A percentile compares a stretch with the other conserved stretches of the same genome.
Conservation (phyloP, 345 rosid species). For the Stellera chamaejasme region DNA sequence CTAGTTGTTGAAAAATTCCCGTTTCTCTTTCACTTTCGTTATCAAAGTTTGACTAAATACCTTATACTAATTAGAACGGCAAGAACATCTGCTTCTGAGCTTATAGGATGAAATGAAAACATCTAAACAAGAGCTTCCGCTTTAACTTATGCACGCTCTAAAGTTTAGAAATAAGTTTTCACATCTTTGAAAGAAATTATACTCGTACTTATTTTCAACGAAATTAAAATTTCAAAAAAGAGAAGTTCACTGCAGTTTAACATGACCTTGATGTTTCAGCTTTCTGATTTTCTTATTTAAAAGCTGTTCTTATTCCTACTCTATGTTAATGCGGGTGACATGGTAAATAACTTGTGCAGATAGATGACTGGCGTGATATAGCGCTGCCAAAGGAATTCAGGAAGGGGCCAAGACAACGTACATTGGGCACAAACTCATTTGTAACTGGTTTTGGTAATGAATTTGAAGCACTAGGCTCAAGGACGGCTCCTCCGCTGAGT, state of each 20-base stretch:
- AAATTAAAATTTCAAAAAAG: not conserved
- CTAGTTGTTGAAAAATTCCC: not conserved
- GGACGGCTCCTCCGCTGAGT: slow-evolving; percentile 21
- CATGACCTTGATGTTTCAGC: too few species aligned
- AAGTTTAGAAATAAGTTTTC: too few species aligned
- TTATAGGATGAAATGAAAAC: too few species aligned
- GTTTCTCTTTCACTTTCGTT: not conserved
- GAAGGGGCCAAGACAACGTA: slow-evolving; percentile 26
- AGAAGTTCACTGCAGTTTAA: not conserved
- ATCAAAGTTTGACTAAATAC: too few species aligned
- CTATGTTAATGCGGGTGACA: not conserved
- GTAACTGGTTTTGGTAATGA: slow-evolving; percentile 81
- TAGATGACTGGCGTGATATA: slow-evolving; percentile 95
- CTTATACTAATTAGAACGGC: too few species aligned
- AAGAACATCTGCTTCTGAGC: too few species aligned
- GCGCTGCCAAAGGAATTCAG: slow-evolving; percentile 58
- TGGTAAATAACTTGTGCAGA: slow-evolving; percentile 32
- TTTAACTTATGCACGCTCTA: too few species aligned
- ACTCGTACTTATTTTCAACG: too few species aligned
- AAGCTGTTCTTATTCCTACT: not conserved
- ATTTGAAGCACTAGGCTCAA: slow-evolving; percentile 49
- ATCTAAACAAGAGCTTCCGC: too few species aligned
- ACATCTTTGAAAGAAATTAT: too few species aligned
- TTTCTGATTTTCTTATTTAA: not conserved
- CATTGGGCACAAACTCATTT: slow-evolving; percentile 54